Evolutionary conservation across 257 asterid species (phyloP).

Genomic region (Lantana camara): DNA sequence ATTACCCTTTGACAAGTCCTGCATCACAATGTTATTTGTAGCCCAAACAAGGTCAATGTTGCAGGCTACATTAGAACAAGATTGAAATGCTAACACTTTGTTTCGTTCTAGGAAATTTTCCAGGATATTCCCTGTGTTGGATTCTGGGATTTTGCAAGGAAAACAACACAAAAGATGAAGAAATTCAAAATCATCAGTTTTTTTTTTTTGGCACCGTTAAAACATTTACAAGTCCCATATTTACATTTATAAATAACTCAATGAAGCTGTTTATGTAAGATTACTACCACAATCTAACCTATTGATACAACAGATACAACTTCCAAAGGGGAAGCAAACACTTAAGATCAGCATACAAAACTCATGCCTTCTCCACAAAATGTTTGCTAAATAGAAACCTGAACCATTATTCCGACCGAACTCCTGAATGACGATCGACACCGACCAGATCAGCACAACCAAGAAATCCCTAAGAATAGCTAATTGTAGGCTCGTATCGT

Average conservation of each 20-base stretch:
- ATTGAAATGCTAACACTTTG: neutral
- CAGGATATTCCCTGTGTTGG: too few species aligned
- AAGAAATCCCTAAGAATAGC: neutral
- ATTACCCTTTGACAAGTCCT: too few species aligned
- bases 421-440: neutral
- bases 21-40: neutral
- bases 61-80: neutral
- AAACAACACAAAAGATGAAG: too few species aligned
- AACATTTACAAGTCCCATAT: neutral
- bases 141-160: too few species aligned
- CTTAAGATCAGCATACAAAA: neutral
- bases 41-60: neutral
- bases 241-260: neutral
- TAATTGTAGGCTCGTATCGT: too few species aligned
- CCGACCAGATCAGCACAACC: neutral
- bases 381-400: neutral
- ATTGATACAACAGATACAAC: constrained; percentile 19
- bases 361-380: too few species aligned
- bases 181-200: too few species aligned
- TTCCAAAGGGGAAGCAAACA: neutral
- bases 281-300: constrained; percentile 6
- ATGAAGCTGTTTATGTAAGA: neutral
- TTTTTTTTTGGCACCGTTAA: too few species aligned
- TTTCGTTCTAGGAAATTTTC: too few species aligned
- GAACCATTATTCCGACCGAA: neutral